phyloP scores from a whole-genome alignment of 306 rosid genomes.

The Gastrolobium bilobum region DNA sequence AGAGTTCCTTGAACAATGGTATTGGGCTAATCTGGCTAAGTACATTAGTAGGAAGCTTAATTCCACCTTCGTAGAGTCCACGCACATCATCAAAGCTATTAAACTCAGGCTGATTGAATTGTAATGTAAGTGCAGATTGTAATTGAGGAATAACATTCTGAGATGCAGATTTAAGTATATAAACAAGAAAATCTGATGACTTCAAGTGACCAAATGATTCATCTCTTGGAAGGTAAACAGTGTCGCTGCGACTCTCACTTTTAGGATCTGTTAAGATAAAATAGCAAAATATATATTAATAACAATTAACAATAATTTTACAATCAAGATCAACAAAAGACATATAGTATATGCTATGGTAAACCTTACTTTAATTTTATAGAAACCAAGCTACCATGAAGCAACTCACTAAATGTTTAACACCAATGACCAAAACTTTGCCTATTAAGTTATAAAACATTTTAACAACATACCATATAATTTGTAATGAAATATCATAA shows the following conservation, averaged over 20 bases:
- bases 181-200: constrained; percentile 71
- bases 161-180: constrained; percentile 66
- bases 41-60: constrained; percentile 59
- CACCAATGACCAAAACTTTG: neutral
- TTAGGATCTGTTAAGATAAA: constrained; percentile 58
- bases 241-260: constrained; percentile 59
- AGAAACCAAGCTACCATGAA: neutral
- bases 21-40: constrained; percentile 63
- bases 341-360: neutral
- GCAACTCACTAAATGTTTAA: neutral
- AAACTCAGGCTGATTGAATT: constrained; percentile 55
- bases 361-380: neutral
- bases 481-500: neutral
- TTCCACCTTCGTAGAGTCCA: constrained; percentile 71
- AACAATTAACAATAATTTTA: neutral
- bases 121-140: constrained; percentile 47
- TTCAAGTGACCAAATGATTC: constrained; percentile 80
- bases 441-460: neutral
- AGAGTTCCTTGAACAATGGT: constrained; percentile 68
- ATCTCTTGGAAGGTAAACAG: constrained; percentile 79
- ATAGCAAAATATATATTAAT: constrained; percentile 13
- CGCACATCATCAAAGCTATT: constrained; percentile 68
- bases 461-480: neutral
- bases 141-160: constrained; percentile 63
- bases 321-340: neutral